Evolutionary conservation across 2,329 filamentous ascomycete species (phyloP), one percentile per base, ranked within the genome.

Genomic region (Pyrenochaeta sp.): DNA sequence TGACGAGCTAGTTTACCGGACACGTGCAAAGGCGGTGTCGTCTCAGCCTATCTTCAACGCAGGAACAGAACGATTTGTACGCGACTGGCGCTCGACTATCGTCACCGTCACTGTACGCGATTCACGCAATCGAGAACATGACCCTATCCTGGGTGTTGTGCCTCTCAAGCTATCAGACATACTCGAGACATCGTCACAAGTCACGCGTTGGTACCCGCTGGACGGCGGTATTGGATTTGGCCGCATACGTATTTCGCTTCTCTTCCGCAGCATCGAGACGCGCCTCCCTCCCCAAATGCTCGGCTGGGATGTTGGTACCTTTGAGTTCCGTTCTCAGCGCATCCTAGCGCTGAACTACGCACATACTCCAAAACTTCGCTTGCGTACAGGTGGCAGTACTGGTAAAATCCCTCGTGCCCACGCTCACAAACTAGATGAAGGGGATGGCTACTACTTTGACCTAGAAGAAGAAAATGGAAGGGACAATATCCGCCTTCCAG

Each of bases 1-100:
- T 66, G 94, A 98, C 71, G 88, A 96, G 69, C 79, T 97, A 66
- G 84, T 93, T 19, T 98, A 97, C 82, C 93, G 94, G 72, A 98
- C 94, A n/a, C 88, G 95, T 71, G 88, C 92, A 36, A 98, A 99
- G 82, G 93, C 93, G 3, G 91, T 96, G 7, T 96, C 91, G 36
- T 96, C 92, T 51, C 93, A 96, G 75, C 95, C 95, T 1, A 97
- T 98, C 64, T 98, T 97, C 84, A 97, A 98, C 68, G 93, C 95
- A 2, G 94, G 94, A 58, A 97, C 93, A 0, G 95, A 99, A 73
- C 87, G 90, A 12, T 98, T 98, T 69, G 82, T 98, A 30, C 90
- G 94, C 24, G 94, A 99, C 73, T 99, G 95, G 95, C 86, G 92
- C 62, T 95, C 91, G 19, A 85, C 87, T 45, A 91, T 97, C 56